Conservation (phyloP, 805 yeast species). For the Wickerhamomyces ciferrii region DNA sequence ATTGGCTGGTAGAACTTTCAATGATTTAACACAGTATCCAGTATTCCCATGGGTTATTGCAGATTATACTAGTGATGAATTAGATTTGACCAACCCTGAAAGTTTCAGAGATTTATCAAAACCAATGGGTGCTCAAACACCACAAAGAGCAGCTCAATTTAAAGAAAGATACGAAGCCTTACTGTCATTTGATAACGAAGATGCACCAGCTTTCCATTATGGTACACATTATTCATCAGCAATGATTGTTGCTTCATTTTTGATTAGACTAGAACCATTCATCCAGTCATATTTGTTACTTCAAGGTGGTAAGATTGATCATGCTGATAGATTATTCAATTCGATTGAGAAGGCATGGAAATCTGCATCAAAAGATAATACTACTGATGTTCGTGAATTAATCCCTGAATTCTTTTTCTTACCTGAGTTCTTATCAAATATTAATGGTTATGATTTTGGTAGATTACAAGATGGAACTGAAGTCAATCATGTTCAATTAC, state of each 20-base stretch:
- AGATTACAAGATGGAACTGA: conserved; percentile 51
- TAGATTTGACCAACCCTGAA: conserved; percentile 60
- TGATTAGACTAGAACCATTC: conserved; percentile 75
- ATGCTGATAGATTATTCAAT: conserved; percentile 76
- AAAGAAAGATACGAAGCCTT: conserved; percentile 70
- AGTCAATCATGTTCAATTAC: conserved; percentile 61
- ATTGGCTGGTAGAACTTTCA: conserved; percentile 83
- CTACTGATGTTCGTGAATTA: conserved; percentile 84
- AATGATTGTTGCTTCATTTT: conserved; percentile 81
- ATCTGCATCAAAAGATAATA: conserved; percentile 72
- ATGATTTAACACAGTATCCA: conserved; percentile 87
- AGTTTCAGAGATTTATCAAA: conserved; percentile 72
- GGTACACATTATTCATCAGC: conserved; percentile 94
- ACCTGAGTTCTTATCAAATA: conserved; percentile 71
- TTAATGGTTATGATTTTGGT: conserved; percentile 69
- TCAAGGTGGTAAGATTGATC: conserved; percentile 89
- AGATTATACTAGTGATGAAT: conserved; percentile 65
- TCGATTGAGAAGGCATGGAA: conserved; percentile 77
- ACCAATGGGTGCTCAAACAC: conserved; percentile 89
- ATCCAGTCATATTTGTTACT: conserved; percentile 71
- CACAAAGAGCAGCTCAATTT: conserved; percentile 55
- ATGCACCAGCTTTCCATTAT: conserved; percentile 78
- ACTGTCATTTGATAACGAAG: conserved; percentile 49
- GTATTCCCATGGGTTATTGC: conserved; percentile 90
- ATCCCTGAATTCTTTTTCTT: conserved; percentile 82